Evolutionary conservation across 1,284 basidiomycete species (phyloP).

Genomic region (Ustilago cynodontis): DNA sequence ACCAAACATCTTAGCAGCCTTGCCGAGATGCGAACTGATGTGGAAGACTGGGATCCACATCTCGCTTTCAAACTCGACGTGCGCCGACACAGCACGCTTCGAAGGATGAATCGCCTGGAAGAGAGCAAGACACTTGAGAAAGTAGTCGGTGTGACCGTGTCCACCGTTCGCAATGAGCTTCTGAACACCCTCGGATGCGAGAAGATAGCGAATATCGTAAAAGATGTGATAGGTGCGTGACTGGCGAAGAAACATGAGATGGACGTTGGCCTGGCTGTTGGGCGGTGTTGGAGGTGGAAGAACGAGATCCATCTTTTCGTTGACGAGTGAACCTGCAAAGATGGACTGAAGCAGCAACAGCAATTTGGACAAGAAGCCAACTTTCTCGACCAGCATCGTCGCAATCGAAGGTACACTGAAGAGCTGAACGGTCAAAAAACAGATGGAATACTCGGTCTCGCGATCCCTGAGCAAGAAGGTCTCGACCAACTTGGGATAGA

Average conservation of each 20-base stretch:
- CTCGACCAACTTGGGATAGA: conserved; percentile 66
- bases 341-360: conserved; percentile 62
- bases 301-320: conserved; percentile 38
- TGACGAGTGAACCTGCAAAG: conserved; percentile 55
- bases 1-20: conserved; percentile 63
- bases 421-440: conserved; percentile 67
- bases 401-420: conserved; percentile 69
- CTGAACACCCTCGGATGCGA: conserved; percentile 64
- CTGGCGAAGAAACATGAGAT: conserved; percentile 55
- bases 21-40: conserved; percentile 64
- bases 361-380: conserved; percentile 55
- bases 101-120: conserved; percentile 67
- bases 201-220: conserved; percentile 66
- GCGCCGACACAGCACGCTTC: conserved; percentile 57
- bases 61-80: conserved; percentile 69
- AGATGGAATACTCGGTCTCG: conserved; percentile 68
- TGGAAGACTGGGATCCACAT: conserved; percentile 68
- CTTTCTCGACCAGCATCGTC: conserved; percentile 57
- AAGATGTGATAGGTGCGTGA: conserved; percentile 67
- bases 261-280: conserved; percentile 53
- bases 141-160: conserved; percentile 38
- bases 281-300: conserved; percentile 53
- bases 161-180: conserved; percentile 50
- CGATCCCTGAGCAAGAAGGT: conserved; percentile 67
- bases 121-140: conserved; percentile 61